Evolutionary conservation across 441 rosid genomes (phyloP).

Genomic region (Eutrema salsugineum): DNA sequence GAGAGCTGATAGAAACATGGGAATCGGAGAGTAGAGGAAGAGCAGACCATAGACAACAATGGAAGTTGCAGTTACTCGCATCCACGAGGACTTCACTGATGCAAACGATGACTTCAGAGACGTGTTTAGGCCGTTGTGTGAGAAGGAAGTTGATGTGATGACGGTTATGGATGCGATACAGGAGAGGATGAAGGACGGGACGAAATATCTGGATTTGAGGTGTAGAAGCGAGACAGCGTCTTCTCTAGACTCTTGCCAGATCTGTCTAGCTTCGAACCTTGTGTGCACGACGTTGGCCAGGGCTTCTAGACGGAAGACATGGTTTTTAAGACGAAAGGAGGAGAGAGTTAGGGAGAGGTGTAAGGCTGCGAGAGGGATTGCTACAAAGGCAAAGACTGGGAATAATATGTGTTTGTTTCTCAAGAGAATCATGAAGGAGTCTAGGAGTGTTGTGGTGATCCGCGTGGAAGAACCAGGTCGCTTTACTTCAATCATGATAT

Average conservation of each 20-base stretch:
- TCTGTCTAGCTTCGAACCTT: constrained; percentile 62
- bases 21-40: constrained; percentile 37
- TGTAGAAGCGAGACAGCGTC: constrained; percentile 54
- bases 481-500: constrained; percentile 26
- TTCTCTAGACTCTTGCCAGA: constrained; percentile 62
- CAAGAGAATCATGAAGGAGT: constrained; percentile 42
- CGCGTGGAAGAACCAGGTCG: constrained; percentile 16
- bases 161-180: constrained; percentile 46
- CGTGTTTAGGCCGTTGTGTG: constrained; percentile 28
- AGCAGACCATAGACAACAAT: constrained; percentile 45
- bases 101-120: constrained; percentile 26
- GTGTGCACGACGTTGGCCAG: constrained; percentile 50
- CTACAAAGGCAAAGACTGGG: constrained; percentile 36
- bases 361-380: constrained; percentile 55
- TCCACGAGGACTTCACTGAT: constrained; percentile 40
- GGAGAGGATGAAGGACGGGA: constrained; percentile 58
- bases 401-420: constrained; percentile 45
- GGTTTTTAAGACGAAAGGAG: constrained; percentile 44
- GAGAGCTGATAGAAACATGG: constrained; percentile 27
- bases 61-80: constrained; percentile 49
- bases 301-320: constrained; percentile 56
- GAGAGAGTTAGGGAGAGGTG: constrained; percentile 44
- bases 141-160: constrained; percentile 36
- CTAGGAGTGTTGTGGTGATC: constrained; percentile 31
- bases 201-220: constrained; percentile 39